These are phyloP conservation scores for Dendrocalamus sinicus DNA, from an alignment of 176 grass and related monocot species.

Conservation along the genomic window DNA sequence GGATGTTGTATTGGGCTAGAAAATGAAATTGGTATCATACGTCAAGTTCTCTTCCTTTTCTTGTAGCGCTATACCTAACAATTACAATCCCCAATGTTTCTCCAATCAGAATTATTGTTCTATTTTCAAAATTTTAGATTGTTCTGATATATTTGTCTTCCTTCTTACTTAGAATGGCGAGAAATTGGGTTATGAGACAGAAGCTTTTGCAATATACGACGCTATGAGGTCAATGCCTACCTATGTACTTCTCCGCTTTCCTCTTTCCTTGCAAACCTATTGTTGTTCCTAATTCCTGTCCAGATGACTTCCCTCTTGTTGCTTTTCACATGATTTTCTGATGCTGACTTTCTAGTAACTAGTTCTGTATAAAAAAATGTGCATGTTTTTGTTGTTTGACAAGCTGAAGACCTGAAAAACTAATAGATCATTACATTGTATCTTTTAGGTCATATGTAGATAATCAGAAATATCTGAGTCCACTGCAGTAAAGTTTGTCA, in stretches of 20 bases:
- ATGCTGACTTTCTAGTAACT: neutral
- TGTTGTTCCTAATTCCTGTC: neutral
- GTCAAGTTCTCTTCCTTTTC: neutral
- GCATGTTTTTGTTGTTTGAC: neutral
- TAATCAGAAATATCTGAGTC: slow-evolving; percentile 5
- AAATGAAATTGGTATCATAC: neutral
- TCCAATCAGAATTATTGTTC: neutral
- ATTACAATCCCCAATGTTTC: neutral
- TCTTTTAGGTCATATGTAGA: neutral
- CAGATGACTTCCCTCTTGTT: neutral
- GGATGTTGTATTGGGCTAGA: slow-evolving; percentile 7
- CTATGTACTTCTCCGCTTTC: slow-evolving; percentile 7
- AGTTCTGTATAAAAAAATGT: slow-evolving; percentile 31
- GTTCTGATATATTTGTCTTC: slow-evolving; percentile 40
- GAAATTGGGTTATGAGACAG: slow-evolving; percentile 94
- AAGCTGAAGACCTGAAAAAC: slow-evolving; percentile 38
- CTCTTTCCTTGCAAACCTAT: neutral
- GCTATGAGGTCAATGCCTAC: slow-evolving; percentile 73
- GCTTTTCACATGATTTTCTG: neutral
- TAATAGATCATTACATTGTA: neutral
- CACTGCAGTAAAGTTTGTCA: neutral
- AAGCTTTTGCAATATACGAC: slow-evolving; percentile 93
- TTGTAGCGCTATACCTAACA: slow-evolving; percentile 3
- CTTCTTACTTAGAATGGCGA: slow-evolving; percentile 66
- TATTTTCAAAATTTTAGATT: neutral